Evolutionary conservation across 2,329 filamentous ascomycete genomes (phyloP), one percentile per base, ranked within the genome.

Genomic region (Neonectria coccinea): DNA sequence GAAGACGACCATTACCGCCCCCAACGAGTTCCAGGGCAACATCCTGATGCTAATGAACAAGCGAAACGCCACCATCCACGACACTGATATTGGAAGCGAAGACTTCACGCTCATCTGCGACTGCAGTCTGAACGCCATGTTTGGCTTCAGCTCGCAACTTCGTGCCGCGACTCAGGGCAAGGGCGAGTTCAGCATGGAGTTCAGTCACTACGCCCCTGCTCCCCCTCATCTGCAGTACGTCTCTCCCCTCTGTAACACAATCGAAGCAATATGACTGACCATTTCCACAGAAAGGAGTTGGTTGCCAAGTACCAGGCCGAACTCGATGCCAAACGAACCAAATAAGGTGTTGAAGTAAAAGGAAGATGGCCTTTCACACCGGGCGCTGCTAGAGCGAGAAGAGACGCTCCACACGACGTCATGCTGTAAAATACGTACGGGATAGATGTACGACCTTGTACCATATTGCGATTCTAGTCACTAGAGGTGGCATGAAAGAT

Each of bases 111-210:
- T 98, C 63, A 89, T 91, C 60, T 94, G 94, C 27, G 96, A 98
- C 82, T 97, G 94, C 84, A 94, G 91, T 78, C 81, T 99, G 78
- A 97, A 98, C 79, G 89, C 91, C 78, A 99, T 99, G 96, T 99
- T 99, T 79, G 96, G 96, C 68, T 98, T 99, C 83, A 94, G 91
- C 75, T 92, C 91, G 45, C 92, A 97, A 81, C 82, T 99, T 71
- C 88, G 96, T 73, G 96, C 96, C 14, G 92, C 94, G 22, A 98
- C 94, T 2, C 96, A 99, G 83, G 96, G 96, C 67, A 99, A 99
- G 86, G 96, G 96, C 75, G 96, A 99, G 83, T 99, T 97, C 78
- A 92, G 88, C 75, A 98, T 99, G 96, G 96, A 99, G 82, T 99
- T 99, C 76, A 96, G 92, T 80, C 96, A 98, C 83, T 99, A 99